A percentile compares a stretch with the other conserved stretches of the same genome.
phyloP scores from a whole-genome alignment of 106 monocot species.

The Chionographis japonica region DNA sequence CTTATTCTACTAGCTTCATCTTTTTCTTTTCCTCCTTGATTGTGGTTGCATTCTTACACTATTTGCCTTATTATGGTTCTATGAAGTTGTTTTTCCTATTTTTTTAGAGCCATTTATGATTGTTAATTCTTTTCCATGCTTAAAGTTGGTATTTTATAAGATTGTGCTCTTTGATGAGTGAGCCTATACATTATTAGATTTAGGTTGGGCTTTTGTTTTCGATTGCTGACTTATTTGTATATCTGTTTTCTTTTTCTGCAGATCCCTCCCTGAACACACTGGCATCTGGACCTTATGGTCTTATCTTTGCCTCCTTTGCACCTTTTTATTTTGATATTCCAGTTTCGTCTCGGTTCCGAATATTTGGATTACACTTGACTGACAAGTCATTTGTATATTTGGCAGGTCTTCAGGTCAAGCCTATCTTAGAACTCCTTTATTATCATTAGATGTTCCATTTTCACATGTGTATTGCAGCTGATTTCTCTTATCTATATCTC shows the following conservation, averaged over 20 bases:
- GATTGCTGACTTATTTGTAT: background rate
- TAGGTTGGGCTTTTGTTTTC: background rate
- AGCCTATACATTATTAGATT: no score
- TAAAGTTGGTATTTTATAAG: no score
- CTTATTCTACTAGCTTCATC: no score
- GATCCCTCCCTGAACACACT: slow-evolving; percentile 44
- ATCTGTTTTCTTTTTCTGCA: slow-evolving; percentile 33
- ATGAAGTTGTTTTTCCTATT: no score
- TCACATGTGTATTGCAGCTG: background rate
- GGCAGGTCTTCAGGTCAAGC: slow-evolving; percentile 60
- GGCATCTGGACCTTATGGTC: slow-evolving; percentile 85
- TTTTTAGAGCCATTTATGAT: no score
- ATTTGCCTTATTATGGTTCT: no score
- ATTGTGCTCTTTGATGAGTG: no score
- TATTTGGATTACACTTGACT: slow-evolving; percentile 46
- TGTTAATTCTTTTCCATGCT: no score
- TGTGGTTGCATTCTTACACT: no score
- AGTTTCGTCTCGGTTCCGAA: slow-evolving; percentile 44
- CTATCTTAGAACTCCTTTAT: background rate
- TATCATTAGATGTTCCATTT: background rate
- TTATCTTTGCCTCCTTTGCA: slow-evolving; percentile 88
- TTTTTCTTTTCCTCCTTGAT: no score
- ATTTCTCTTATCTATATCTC: background rate
- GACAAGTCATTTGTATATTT: slow-evolving; percentile 81
- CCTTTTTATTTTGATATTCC: slow-evolving; percentile 79